These are phyloP conservation scores for Coprinellus aureogranulatus DNA, from an alignment of 768 basidiomycete genomes.

Conservation along the genomic window DNA sequence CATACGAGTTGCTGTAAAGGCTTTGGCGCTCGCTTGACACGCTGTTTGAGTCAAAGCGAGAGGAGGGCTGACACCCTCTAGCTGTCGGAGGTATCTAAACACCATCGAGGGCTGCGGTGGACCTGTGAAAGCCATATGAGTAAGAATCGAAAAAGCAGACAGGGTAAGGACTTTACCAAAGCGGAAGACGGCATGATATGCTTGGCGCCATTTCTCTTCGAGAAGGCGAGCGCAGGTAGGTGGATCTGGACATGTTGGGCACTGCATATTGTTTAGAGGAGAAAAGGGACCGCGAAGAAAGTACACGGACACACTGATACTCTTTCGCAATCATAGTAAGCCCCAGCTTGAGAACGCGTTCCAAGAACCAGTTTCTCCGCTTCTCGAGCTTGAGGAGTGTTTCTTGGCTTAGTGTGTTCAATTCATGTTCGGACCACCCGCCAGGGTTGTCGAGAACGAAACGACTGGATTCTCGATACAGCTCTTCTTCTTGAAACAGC, in stretches of 20 bases:
- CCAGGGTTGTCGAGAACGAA: conserved; percentile 93
- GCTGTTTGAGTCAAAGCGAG: conserved; percentile 80
- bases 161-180: conserved; percentile 54
- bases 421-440: conserved; percentile 76
- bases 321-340: conserved; percentile 87
- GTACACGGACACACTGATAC: conserved; percentile 80
- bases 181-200: conserved; percentile 81
- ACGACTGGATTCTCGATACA: conserved; percentile 86
- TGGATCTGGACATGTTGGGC: conserved; percentile 80
- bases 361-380: conserved; percentile 91
- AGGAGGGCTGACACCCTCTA: conserved; percentile 89
- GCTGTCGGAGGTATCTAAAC: conserved; percentile 83
- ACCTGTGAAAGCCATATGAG: conserved; percentile 35
- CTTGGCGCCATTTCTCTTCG: conserved; percentile 92
- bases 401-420: conserved; percentile 76
- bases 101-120: conserved; percentile 91
- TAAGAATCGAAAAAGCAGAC: conserved; percentile 1
- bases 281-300: not conserved
- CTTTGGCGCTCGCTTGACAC: conserved; percentile 87
- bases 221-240: conserved; percentile 74
- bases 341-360: conserved; percentile 89
- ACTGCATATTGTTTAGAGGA: conserved; percentile 41
- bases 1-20: conserved; percentile 82
- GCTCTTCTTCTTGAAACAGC: conserved; percentile 83
- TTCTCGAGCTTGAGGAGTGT: conserved; percentile 90